Evolutionary conservation across 345 rosid species (phyloP), one percentile per base, ranked within the genome.

Genomic region (Moringa oleifera): DNA sequence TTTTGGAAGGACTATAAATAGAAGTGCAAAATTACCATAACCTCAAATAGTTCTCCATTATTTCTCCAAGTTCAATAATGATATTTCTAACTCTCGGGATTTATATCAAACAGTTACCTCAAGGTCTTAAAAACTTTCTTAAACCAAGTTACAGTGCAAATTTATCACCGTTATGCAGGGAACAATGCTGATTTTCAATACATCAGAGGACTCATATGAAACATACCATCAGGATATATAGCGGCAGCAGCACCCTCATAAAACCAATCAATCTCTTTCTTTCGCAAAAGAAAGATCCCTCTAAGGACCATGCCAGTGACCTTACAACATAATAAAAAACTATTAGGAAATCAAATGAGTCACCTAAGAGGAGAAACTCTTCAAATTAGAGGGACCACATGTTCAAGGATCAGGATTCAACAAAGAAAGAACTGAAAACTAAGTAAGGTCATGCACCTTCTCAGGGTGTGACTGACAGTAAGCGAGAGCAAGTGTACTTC

Each of bases 191-290:
- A 41, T 41, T 11, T 41, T 15, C 6, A 4, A 16, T 41, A 41
- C 12, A 41, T 41, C 47, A 46, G 59, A 54, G 37, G 25, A 67
- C 21, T 15, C 49, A 23, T 20, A 64, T n/a, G 22, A 19, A 62
- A 16, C 80, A 62, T 84, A 93, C 98, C 98, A 67, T 93, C 96
- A 61, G 97, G 98, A 67, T 47, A 90, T 68, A 93, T 86, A 70
- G 96, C 92, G 73, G 97, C 89, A 69, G 96, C 98, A 72, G 90
- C 95, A 69, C 98, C 96, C 63, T 88, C 86, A 20, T 93, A 93
- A 82, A 93, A 93, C 98, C 98, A 93, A 72, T 86, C 95, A 63
- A 93, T 85, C 85, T 93, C 97, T 76, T 93, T 90, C 81, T 88
- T 90, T 28, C 92, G 82, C 75, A 93, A 61, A 74, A 93, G 80